Percentiles rank a stretch among this genome's conserved stretches.
phyloP scores from a whole-genome alignment of 225 moss, liverwort and hornwort species.

The Climacium dendroides region DNA sequence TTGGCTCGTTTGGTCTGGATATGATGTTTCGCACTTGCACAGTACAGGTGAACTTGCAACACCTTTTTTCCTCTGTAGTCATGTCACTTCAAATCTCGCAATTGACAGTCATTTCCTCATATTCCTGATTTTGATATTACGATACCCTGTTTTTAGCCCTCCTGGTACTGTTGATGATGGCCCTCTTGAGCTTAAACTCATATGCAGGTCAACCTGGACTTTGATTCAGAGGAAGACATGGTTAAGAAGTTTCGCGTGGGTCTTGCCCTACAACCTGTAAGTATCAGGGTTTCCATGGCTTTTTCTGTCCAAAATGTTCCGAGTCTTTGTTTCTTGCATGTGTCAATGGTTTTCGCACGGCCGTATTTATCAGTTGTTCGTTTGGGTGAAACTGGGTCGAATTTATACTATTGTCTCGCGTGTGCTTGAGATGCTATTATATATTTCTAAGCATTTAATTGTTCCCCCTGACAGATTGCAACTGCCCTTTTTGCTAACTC shows the following conservation, averaged over 20 bases:
- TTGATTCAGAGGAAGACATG: conserved; percentile 94
- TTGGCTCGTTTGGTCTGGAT: conserved; percentile 58
- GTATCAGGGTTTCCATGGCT: background rate
- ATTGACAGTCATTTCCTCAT: background rate
- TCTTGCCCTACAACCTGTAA: conserved; percentile 86
- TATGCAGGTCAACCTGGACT: conserved; percentile 90
- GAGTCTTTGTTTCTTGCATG: conserved; percentile 29
- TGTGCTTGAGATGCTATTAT: background rate
- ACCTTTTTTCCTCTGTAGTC: background rate
- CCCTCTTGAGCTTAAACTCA: background rate
- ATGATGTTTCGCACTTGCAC: conserved; percentile 96
- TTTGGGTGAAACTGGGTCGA: background rate
- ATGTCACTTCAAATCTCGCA: background rate
- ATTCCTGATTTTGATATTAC: background rate
- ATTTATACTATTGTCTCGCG: background rate
- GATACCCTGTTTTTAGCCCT: background rate
- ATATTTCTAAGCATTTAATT: background rate
- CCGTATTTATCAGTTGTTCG: background rate
- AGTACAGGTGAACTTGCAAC: conserved; percentile 50
- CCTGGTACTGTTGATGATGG: background rate
- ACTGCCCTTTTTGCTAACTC: conserved; percentile 97
- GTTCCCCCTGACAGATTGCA: conserved; percentile 52
- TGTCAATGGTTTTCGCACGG: background rate
- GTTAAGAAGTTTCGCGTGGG: conserved; percentile 80
- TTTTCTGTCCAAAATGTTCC: background rate